Conservation (phyloP, 345 rosid genomes). For the Sonneratia alba region DNA sequence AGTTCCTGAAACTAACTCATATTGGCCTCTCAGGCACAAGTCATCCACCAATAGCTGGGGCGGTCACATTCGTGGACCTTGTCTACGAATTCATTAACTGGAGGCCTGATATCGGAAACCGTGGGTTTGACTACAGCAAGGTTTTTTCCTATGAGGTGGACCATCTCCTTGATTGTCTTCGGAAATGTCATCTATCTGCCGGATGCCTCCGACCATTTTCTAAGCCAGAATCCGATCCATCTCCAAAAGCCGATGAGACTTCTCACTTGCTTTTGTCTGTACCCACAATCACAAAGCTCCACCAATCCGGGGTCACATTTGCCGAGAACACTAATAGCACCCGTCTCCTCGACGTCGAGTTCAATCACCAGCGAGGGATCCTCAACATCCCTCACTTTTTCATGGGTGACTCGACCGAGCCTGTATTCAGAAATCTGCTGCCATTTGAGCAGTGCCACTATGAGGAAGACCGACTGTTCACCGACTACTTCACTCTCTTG, state of each 20-base stretch:
- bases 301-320: neutral
- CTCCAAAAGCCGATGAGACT: too few species aligned
- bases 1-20: neutral
- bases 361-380: slow-evolving; percentile 6
- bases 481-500: neutral
- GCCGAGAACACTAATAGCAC: neutral
- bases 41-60: neutral
- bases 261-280: too few species aligned
- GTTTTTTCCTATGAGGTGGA: neutral
- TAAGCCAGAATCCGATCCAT: too few species aligned
- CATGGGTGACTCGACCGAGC: neutral
- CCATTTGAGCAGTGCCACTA: slow-evolving; percentile 17
- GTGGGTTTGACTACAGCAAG: neutral
- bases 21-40: neutral
- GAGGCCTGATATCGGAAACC: neutral
- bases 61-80: neutral
- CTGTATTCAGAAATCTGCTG: neutral
- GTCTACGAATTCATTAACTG: neutral
- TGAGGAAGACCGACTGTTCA: fast-evolving
- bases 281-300: neutral
- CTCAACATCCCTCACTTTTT: neutral
- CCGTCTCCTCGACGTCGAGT: slow-evolving; percentile 3
- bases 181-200: too few species aligned
- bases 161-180: neutral
- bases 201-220: too few species aligned